Percentiles rank a stretch among this genome's conserved stretches.
phyloP scores from a whole-genome alignment of 257 asterid species.

The Solanum pennellii region DNA sequence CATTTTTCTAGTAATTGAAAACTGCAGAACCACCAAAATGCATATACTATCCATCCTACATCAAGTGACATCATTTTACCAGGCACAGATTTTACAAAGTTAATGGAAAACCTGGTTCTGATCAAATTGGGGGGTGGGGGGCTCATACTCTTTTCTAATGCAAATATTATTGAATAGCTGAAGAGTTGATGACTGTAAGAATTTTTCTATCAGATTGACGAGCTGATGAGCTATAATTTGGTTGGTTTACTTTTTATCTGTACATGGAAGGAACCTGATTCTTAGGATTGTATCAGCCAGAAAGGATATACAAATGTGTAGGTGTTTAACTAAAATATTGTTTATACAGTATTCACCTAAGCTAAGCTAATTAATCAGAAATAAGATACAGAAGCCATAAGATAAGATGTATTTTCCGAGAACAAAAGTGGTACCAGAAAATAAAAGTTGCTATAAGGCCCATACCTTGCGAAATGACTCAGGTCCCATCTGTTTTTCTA shows the following conservation, averaged over 20 bases:
- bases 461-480: slow-evolving; percentile 95
- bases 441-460: neutral
- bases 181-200: neutral
- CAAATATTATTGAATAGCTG: neutral
- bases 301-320: neutral
- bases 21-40: neutral
- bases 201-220: neutral
- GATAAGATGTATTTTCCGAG: neutral
- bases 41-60: neutral
- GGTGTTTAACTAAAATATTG: neutral
- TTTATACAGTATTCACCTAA: neutral
- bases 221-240: neutral
- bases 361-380: neutral
- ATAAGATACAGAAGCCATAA: neutral
- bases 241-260: neutral
- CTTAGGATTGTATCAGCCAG: neutral
- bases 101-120: neutral
- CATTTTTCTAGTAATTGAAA: neutral
- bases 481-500: slow-evolving; percentile 99
- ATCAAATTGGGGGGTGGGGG: neutral
- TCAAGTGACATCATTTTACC: neutral
- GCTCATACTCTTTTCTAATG: neutral
- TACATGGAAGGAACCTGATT: neutral
- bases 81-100: neutral
- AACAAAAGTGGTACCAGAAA: neutral